Conservation (phyloP, 208 protist genomes). For the Crithidia thermophila region DNA sequence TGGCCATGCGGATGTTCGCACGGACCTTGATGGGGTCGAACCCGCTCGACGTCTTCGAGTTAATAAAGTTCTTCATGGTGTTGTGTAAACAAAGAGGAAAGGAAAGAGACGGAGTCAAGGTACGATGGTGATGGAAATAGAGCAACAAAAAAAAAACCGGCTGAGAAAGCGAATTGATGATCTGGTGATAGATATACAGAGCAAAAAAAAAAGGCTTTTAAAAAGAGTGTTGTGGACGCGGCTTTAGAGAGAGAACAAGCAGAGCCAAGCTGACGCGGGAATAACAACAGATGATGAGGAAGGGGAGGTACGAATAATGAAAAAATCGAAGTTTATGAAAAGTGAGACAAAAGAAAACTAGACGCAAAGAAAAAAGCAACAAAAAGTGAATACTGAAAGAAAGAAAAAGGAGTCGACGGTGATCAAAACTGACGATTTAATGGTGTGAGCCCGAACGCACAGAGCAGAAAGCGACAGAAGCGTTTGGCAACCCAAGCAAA, state of each 20-base stretch:
- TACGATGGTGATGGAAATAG: not conserved
- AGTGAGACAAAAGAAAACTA: not conserved
- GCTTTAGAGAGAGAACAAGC: not conserved
- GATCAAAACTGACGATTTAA: too few relatives aligned
- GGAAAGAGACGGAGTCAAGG: not conserved
- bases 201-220: constrained; percentile 1
- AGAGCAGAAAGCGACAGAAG: too few relatives aligned
- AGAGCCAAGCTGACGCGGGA: not conserved
- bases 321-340: not conserved
- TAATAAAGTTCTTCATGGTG: constrained; percentile 51
- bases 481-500: too few relatives aligned
- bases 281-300: constrained; percentile 6
- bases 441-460: too few relatives aligned
- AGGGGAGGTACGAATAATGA: not conserved
- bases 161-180: not conserved
- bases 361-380: not conserved
- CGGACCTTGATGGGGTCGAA: constrained; percentile 80
- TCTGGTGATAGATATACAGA: too few relatives aligned
- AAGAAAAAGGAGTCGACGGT: too few relatives aligned
- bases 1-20: constrained; percentile 83
- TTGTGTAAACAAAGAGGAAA: not conserved
- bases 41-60: constrained; percentile 32
- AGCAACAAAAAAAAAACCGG: not conserved
- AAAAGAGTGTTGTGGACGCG: too few relatives aligned
- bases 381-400: not conserved